Evolutionary conservation across 176 grass and related monocot species (phyloP), one percentile per base, ranked within the genome.

Genomic region (Musa itinerans): DNA sequence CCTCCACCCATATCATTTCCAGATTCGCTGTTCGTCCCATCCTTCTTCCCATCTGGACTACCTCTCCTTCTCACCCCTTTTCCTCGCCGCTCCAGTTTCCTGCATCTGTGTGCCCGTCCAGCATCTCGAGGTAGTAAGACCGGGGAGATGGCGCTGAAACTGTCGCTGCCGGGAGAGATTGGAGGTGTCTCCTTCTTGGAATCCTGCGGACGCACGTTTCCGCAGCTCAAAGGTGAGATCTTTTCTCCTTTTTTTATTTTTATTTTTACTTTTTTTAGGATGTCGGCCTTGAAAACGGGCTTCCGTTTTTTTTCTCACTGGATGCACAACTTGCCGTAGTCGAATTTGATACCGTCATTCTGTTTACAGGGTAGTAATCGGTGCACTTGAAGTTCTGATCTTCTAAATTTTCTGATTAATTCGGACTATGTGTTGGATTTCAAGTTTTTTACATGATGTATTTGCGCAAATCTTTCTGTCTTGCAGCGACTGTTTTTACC

Each of bases 111-210:
- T 29, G 29, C 29, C 15, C 16, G 2, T 14, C 62, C 11, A 9
- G 57, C 65, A 17, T 26, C 3, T 43, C 34, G 34, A 43, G 26
- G 11, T 1, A 13, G 65, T 15, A 25, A 6, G 65, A 67, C 13
- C 8, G 6, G 25, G 1, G 58, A 34, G 71, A 98, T 98, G 94
- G 83, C 95, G 25, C 88, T 98, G 53, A 91, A 89, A 65, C 54
- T 81, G 14, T 79, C 90, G 50, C 75, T 87, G 70, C 50, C 84
- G 11, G 86, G 84, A 9, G 90, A 98, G 76, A 76, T 91, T 16
- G 76, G 74, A 2, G 71, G 82, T 0, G 69, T 83, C 34, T 82
- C 86, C 57, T 89, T 97, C 82, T 85, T 93, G 25, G 94, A 91
- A 29, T 83, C 88, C 20, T 82, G 63, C n/a, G 80, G 85, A 65